A percentile compares a stretch with the other conserved stretches of the same genome.
These are phyloP conservation scores for Phaeoacremonium minimum DNA, from an alignment of 2,329 filamentous ascomycete species.

Conservation along the genomic window DNA sequence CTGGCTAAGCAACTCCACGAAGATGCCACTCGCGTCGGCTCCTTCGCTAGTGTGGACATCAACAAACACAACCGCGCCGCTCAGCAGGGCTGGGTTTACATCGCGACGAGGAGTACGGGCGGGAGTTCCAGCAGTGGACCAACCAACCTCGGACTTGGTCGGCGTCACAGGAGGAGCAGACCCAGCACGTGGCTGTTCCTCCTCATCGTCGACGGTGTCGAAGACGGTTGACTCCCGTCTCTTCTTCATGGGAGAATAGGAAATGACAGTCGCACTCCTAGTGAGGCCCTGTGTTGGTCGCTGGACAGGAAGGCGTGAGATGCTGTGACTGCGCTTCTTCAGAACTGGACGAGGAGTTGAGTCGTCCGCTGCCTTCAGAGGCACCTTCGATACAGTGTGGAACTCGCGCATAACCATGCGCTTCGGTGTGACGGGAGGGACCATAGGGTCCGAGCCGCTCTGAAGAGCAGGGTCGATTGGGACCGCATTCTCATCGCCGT, in stretches of 20 bases:
- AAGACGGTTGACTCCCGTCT: conserved; percentile 19
- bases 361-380: conserved; percentile 65
- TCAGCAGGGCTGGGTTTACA: conserved; percentile 49
- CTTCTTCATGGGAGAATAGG: conserved; percentile 48
- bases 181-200: conserved; percentile 12
- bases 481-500: conserved; percentile 61
- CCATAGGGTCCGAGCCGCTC: conserved; percentile 15
- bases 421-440: conserved; percentile 51
- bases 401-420: conserved; percentile 50
- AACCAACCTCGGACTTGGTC: conserved; percentile 40
- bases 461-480: conserved; percentile 47
- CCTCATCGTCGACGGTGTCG: conserved; percentile 14
- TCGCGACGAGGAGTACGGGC: conserved; percentile 52
- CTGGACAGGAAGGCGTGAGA: conserved; percentile 38
- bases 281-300: conserved; percentile 34
- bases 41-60: conserved; percentile 82
- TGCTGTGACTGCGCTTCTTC: conserved; percentile 48
- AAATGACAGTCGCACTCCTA: conserved; percentile 48
- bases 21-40: conserved; percentile 75
- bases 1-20: conserved; percentile 71
- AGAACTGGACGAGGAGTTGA: conserved; percentile 38
- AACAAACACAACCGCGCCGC: conserved; percentile 73
- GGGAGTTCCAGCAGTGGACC: conserved; percentile 52
- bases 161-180: conserved; percentile 34
- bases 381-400: conserved; percentile 74